Evolutionary conservation across 2,329 filamentous ascomycete genomes (phyloP), one percentile per base, ranked within the genome.

Genomic region (Sporothrix humicola): DNA sequence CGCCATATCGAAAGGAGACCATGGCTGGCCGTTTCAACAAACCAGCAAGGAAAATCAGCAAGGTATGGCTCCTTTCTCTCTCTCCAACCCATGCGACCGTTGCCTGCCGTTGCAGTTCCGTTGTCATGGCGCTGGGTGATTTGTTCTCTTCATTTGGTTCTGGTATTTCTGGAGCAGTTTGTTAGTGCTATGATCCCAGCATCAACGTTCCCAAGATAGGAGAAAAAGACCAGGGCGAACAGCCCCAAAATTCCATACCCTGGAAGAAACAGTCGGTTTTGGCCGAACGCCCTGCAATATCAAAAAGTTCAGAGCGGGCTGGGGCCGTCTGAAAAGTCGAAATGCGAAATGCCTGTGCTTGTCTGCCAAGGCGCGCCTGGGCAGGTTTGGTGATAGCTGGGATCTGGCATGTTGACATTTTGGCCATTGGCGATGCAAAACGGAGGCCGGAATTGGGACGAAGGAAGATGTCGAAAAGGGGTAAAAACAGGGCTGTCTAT

Each of bases 221-320:
- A 46, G 17, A 26, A 17, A 58, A 52, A 58, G 42, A 66, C 71
- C 31, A 10, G 17, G 54, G 59, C 71, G 68, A 20, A 5, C 59
- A 65, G 37, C 42, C n/a, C 44, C 44, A 50, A 31, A 50, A 31
- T 31, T 31, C 20, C 44, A 48, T 50, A 31, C 44, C 42, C 58
- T 48, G 31, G 56, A 65, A 54, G 7, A 70, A 48, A 48, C 37
- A 54, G 52, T 46, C 66, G 31, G 50, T 56, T 69, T 69, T 56
- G 50, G 68, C 68, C 6, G 31, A 44, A 26, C 50, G 37, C 37
- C 68, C 68, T 70, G 68, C 68, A 70, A 58, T 56, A 69, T 70
- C 52, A 58, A 48, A 58, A 7, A 6, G 31, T 37, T 37, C 31
- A 5, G 31, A 37, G 7, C 31, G 31, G 1, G 31, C 31, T 37